Conservation (phyloP, 257 asterid species). For the Agastache rugosa region DNA sequence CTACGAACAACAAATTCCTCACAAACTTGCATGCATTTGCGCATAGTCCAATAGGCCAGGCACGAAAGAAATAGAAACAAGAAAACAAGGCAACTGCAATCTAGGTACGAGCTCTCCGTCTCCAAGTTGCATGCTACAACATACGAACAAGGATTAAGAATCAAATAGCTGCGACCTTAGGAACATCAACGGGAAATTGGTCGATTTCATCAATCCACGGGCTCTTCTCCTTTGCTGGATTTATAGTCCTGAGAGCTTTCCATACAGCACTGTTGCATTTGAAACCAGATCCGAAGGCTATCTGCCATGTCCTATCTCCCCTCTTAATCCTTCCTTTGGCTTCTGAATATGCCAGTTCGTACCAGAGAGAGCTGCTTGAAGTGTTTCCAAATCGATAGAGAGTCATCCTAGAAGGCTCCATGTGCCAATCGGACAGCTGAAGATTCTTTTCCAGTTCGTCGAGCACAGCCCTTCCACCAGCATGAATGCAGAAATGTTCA, state of each 20-base stretch:
- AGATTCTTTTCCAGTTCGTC: constrained; percentile 81
- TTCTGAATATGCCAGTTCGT: constrained; percentile 70
- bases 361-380: constrained; percentile 88
- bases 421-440: constrained; percentile 76
- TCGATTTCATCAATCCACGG: constrained; percentile 52
- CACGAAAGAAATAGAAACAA: constrained; percentile 15
- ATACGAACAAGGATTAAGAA: not conserved
- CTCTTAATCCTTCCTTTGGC: constrained; percentile 79
- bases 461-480: constrained; percentile 85
- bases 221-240: constrained; percentile 53
- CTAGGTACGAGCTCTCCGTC: not conserved
- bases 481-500: constrained; percentile 88
- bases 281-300: constrained; percentile 88
- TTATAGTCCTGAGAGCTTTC: constrained; percentile 71
- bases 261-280: constrained; percentile 91
- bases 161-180: constrained; percentile 42
- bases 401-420: constrained; percentile 89
- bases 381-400: constrained; percentile 80
- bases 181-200: constrained; percentile 53
- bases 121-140: constrained; percentile 4
- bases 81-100: constrained; percentile 11
- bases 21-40: constrained; percentile 6
- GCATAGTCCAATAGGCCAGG: constrained; percentile 17
- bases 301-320: constrained; percentile 89
- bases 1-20: constrained; percentile 16